Base-by-base conservation (phyloP, 2,329 filamentous ascomycete species). In the Metarhizium anisopliae region DNA sequence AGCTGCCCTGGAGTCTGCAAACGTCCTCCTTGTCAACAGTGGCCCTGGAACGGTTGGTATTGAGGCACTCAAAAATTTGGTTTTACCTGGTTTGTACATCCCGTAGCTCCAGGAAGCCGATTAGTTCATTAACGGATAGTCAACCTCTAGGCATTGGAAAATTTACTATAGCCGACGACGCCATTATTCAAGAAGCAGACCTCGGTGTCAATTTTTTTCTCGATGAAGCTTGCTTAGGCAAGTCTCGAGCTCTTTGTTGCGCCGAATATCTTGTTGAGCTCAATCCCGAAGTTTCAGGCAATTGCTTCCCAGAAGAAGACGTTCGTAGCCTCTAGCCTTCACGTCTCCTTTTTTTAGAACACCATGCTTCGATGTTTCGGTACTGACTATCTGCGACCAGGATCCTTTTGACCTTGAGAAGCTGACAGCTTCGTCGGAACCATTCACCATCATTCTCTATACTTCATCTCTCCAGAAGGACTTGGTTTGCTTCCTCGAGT, bases 191-290 rank as follows among this genome's bases (percentile, higher is more conserved):
- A 1, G 86, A 95, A 62, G 78, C 84, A 47, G 94, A 99, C 65
- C 76, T 99, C 45, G 94, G 95, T 4, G 87, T 96, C 59, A 99
- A 99, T 73, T 99, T 99, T 78, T 99, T 99, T 66, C 77, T 99
- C 0, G 90, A 96, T 59, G 84, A 94, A 63, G 76, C 79, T 51
- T 87, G 84, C 60, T 69, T 95, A 42, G 92, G 91, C 54, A 85
- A 85, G 64, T 84, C 84, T 30, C 84, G 94, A 62, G 90, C 93
- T 2, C 81, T 90, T 68, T 85, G 88, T 67, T 89, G 87, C 55
- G 85, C 86, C 56, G 84, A 86, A 59, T 77, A 93, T 55, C 77
- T 99, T 47, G 78, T 84, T 59, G 95, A 99, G 70, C 77, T 99
- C 58, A 99, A 99, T 66, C 91, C 92, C 2, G 94, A 97, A 66